phyloP scores from a whole-genome alignment of 2,329 filamentous ascomycete genomes.

The Pseudogymnoascus sp. region DNA sequence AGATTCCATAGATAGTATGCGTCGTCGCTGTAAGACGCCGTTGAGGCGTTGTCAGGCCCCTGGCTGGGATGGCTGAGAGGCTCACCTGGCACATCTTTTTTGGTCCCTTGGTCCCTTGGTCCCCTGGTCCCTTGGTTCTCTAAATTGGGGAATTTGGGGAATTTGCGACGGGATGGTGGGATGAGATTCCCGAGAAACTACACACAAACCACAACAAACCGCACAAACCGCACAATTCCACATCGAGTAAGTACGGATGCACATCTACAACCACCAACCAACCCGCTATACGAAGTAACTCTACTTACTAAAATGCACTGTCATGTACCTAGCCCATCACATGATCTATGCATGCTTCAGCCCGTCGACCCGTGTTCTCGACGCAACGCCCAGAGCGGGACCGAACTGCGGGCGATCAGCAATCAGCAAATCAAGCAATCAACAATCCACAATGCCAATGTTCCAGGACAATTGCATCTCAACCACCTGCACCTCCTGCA shows the following conservation, averaged over 20 bases:
- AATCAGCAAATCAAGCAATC: slow-evolving; percentile 5
- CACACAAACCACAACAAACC: neutral
- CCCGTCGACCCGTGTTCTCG: neutral
- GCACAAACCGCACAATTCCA: neutral
- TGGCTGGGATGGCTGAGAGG: slow-evolving; percentile 1
- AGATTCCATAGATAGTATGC: neutral
- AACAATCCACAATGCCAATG: neutral
- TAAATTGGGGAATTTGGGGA: neutral
- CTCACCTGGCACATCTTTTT: neutral
- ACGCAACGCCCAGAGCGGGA: neutral
- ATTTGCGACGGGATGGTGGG: neutral
- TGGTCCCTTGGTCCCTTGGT: neutral
- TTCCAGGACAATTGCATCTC: neutral
- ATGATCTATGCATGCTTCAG: slow-evolving; percentile 3
- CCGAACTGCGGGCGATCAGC: neutral
- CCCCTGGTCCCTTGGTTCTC: neutral
- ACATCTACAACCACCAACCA: neutral
- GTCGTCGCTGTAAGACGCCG: neutral
- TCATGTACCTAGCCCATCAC: neutral
- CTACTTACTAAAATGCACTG: neutral
- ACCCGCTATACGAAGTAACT: neutral
- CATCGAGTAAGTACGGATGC: neutral
- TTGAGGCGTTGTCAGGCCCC: neutral
- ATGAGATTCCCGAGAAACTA: neutral
- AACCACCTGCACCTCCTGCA: neutral